phyloP scores from a whole-genome alignment of 2,329 filamentous ascomycete species.

The Paracamarosporium sp. region DNA sequence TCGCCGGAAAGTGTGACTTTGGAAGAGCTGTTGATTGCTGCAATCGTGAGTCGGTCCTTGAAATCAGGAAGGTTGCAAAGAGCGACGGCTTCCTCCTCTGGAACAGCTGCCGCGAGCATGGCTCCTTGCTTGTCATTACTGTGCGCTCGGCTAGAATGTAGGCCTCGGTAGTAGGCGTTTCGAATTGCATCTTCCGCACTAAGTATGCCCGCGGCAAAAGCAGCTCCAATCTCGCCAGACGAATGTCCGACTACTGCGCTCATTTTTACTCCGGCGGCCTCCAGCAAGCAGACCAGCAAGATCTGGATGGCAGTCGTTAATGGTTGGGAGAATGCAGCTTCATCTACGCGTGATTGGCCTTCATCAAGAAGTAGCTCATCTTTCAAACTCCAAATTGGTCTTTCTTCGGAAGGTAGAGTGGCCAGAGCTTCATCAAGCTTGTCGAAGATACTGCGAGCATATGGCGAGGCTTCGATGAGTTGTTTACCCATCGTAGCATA shows the following conservation, averaged over 20 bases:
- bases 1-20: conserved; percentile 1
- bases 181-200: conserved; percentile 43
- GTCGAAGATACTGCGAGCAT: conserved; percentile 30
- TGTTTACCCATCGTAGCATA: conserved; percentile 51
- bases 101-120: conserved; percentile 38
- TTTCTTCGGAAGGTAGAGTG: conserved; percentile 14
- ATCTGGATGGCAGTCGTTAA: conserved; percentile 48
- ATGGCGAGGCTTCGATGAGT: conserved; percentile 34
- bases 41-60: conserved; percentile 24
- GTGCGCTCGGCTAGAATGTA: conserved; percentile 37
- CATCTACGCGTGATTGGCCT: conserved; percentile 12
- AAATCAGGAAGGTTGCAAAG: conserved; percentile 36
- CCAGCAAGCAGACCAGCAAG: conserved; percentile 37
- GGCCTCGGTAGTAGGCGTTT: conserved; percentile 42
- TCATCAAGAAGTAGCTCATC: conserved; percentile 16
- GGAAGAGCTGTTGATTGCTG: conserved; percentile 23
- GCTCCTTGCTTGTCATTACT: conserved; percentile 28
- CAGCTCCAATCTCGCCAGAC: conserved; percentile 51
- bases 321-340: conserved; percentile 32
- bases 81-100: conserved; percentile 12
- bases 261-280: conserved; percentile 34
- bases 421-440: conserved; percentile 29
- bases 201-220: conserved; percentile 43
- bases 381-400: conserved; percentile 17
- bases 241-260: conserved; percentile 51